A percentile compares a stretch with the other conserved stretches of the same genome.
These are phyloP conservation scores for Dendrobium catenatum DNA, from an alignment of 106 monocot species.

Conservation along the genomic window DNA sequence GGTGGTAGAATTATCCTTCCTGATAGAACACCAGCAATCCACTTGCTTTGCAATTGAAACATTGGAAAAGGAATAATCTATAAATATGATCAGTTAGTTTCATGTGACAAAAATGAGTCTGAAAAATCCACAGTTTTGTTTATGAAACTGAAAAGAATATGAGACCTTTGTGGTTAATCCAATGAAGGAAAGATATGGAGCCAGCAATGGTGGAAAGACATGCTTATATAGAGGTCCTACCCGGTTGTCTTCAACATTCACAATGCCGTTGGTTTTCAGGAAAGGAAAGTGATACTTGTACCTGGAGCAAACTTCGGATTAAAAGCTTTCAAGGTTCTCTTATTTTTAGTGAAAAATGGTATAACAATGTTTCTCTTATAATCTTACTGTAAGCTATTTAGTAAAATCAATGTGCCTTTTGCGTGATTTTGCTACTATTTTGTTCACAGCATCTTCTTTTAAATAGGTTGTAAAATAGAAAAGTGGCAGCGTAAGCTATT, in stretches of 20 bases:
- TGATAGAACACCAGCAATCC: slow-evolving; percentile 81
- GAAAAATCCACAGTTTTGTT: not conserved
- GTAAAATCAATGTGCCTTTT: too few species aligned
- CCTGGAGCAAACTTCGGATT: slow-evolving; percentile 18
- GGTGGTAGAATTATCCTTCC: slow-evolving; percentile 59
- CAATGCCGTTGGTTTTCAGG: slow-evolving; percentile 44
- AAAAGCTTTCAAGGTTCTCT: not conserved
- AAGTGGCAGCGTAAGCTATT: too few species aligned
- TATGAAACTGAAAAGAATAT: not conserved
- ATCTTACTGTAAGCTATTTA: too few species aligned
- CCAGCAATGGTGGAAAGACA: slow-evolving; percentile 61
- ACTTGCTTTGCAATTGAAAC: slow-evolving; percentile 88
- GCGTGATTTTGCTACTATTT: too few species aligned
- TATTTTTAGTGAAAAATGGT: too few species aligned
- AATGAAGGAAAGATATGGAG: slow-evolving; percentile 80
- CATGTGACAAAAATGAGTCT: too few species aligned
- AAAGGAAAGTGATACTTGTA: slow-evolving; percentile 91
- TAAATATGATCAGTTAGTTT: not conserved
- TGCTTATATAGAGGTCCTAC: slow-evolving; percentile 93
- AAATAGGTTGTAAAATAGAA: too few species aligned
- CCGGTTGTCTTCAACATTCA: slow-evolving; percentile 87
- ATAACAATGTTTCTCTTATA: too few species aligned
- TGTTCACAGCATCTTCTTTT: too few species aligned
- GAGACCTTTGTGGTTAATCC: slow-evolving; percentile 88
- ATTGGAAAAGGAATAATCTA: slow-evolving; percentile 39